Evolutionary conservation across 2,329 filamentous ascomycete species (phyloP).

Genomic region (Fusarium scirpi): DNA sequence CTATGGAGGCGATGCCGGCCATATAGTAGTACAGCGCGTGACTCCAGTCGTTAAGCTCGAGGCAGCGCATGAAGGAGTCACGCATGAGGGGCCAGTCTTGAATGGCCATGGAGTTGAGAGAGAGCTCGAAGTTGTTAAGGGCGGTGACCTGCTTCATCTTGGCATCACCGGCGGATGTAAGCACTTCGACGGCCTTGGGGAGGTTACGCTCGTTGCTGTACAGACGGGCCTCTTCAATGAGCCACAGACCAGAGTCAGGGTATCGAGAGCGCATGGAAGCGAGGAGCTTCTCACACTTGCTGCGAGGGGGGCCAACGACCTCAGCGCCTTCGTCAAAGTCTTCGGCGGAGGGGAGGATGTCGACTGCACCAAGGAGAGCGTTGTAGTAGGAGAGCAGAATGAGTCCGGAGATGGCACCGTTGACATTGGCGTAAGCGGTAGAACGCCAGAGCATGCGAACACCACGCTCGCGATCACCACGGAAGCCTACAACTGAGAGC

Average conservation of each 20-base stretch:
- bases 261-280: conserved; percentile 80
- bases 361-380: conserved; percentile 84
- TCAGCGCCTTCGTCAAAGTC: conserved; percentile 68
- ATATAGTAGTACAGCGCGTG: conserved; percentile 92
- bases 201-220: conserved; percentile 75
- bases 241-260: conserved; percentile 86
- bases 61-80: conserved; percentile 77
- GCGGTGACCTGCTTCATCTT: conserved; percentile 91
- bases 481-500: conserved; percentile 89
- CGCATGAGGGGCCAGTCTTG: conserved; percentile 82
- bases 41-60: conserved; percentile 90
- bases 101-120: conserved; percentile 80
- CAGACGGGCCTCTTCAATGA: conserved; percentile 87
- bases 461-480: conserved; percentile 85
- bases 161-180: conserved; percentile 70
- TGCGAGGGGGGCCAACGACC: conserved; percentile 77
- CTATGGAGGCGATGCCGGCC: conserved; percentile 80
- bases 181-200: conserved; percentile 73
- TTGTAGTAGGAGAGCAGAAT: conserved; percentile 90
- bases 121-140: conserved; percentile 86
- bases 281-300: conserved; percentile 75
- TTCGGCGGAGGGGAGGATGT: conserved; percentile 77
- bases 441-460: conserved; percentile 91
- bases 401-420: conserved; percentile 89
- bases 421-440: conserved; percentile 86